Percentiles rank a stretch among this genome's conserved stretches.
These are phyloP conservation scores for Picocystis sp. DNA, from an alignment of 163 green algal species.

Conservation along the genomic window DNA sequence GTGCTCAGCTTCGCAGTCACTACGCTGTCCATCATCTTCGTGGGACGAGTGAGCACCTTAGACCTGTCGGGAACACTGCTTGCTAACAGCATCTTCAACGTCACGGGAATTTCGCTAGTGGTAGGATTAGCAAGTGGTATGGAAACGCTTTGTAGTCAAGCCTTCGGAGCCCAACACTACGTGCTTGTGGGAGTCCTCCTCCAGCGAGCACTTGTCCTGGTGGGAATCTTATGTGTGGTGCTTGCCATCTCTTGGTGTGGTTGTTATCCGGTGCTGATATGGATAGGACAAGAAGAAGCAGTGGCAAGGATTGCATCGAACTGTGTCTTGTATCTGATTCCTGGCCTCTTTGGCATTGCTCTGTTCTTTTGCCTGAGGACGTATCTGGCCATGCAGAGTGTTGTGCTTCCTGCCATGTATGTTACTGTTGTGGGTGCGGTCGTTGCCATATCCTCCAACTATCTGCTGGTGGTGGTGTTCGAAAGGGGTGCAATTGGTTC, in stretches of 20 bases:
- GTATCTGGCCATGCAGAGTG: constrained; percentile 10
- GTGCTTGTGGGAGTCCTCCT: constrained; percentile 12
- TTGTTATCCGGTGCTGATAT: constrained; percentile 4
- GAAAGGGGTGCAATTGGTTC: constrained; percentile 5
- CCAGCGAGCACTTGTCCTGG: constrained; percentile 12
- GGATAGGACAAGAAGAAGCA: background rate
- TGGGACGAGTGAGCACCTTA: constrained; percentile 16
- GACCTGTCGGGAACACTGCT: constrained; percentile 13
- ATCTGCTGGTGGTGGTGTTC: constrained; percentile 9
- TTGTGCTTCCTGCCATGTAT: constrained; percentile 10
- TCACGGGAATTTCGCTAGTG: constrained; percentile 16
- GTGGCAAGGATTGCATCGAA: too few species aligned
- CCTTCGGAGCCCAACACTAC: constrained; percentile 13
- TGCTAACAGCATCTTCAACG: constrained; percentile 15
- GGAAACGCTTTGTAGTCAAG: constrained; percentile 16
- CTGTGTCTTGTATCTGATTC: constrained; percentile 3
- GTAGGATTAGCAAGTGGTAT: constrained; percentile 12
- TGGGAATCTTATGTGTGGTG: constrained; percentile 15
- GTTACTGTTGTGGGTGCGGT: constrained; percentile 1
- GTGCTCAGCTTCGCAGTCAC: too few species aligned
- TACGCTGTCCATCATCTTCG: constrained; percentile 15
- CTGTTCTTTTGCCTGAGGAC: constrained; percentile 5
- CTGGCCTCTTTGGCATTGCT: constrained; percentile 9
- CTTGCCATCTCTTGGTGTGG: constrained; percentile 11
- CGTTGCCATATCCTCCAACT: constrained; percentile 14